These are phyloP conservation scores for Puccinia polysora DNA, from an alignment of 1,284 basidiomycete species.

Conservation along the genomic window DNA sequence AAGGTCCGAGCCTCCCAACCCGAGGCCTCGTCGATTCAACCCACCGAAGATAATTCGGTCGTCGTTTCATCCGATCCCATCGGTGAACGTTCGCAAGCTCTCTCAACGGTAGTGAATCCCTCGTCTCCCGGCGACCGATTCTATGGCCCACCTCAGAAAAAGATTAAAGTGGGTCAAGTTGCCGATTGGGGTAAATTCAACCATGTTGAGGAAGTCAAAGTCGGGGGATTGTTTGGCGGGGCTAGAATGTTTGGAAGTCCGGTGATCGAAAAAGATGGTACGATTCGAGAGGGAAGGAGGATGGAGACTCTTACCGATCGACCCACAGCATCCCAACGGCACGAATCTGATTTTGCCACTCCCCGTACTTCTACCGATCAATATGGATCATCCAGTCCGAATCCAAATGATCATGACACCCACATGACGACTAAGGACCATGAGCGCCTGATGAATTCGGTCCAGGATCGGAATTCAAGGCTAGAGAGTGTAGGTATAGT, in stretches of 20 bases:
- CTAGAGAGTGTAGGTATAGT: background rate
- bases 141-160: constrained; percentile 6
- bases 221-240: constrained; percentile 47
- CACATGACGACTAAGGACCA: too few species aligned
- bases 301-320: background rate
- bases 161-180: constrained; percentile 28
- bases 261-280: constrained; percentile 49
- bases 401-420: too few species aligned
- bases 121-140: background rate
- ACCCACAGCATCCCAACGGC: background rate
- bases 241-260: constrained; percentile 51
- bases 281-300: constrained; percentile 47
- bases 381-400: too few species aligned
- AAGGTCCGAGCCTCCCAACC: background rate
- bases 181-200: constrained; percentile 43
- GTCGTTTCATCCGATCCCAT: background rate
- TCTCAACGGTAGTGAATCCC: constrained; percentile 5
- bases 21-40: background rate
- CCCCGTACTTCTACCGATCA: background rate
- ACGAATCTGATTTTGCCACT: background rate
- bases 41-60: constrained; percentile 33
- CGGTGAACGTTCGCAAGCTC: background rate
- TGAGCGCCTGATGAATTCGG: background rate
- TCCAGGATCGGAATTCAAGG: background rate
- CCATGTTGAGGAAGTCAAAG: constrained; percentile 44